Percentiles rank a stretch among this genome's conserved stretches.
These are phyloP conservation scores for Triangularia setosa DNA, from an alignment of 2,329 filamentous ascomycete species.

Conservation along the genomic window DNA sequence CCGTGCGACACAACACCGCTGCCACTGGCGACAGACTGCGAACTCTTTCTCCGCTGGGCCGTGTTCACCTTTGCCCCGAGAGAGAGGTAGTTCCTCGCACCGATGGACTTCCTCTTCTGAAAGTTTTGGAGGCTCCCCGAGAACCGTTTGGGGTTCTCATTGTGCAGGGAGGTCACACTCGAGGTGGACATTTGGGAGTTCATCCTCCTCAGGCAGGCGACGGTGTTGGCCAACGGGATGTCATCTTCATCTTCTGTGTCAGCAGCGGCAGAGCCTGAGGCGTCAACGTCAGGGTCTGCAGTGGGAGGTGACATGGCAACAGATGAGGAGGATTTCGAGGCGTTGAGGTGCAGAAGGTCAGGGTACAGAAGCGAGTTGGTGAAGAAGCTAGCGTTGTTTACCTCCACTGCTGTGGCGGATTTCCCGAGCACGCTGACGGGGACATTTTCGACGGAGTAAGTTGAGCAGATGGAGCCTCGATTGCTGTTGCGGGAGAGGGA, in stretches of 20 bases:
- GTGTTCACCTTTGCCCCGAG: slow-evolving; percentile 32
- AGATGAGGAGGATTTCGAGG: slow-evolving; percentile 13
- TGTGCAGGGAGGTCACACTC: slow-evolving; percentile 2
- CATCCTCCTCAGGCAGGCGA: slow-evolving; percentile 54
- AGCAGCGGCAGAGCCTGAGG: neutral
- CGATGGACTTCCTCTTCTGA: slow-evolving; percentile 27
- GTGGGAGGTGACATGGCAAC: neutral
- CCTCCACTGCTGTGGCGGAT: neutral
- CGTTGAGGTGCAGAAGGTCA: slow-evolving; percentile 10
- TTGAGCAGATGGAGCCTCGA: neutral
- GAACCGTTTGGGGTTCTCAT: neutral
- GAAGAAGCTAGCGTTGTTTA: slow-evolving; percentile 12
- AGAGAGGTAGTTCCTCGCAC: slow-evolving; percentile 45
- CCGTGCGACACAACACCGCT: neutral
- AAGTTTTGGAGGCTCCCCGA: neutral
- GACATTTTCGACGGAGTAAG: neutral
- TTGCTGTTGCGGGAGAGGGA: neutral
- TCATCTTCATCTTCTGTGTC: neutral
- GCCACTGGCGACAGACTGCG: neutral
- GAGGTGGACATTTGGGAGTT: slow-evolving; percentile 45
- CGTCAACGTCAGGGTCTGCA: neutral
- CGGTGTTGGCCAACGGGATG: slow-evolving; percentile 33
- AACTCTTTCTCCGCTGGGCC: neutral
- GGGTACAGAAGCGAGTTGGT: slow-evolving; percentile 16
- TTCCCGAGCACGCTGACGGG: neutral